A percentile compares a stretch with the other conserved stretches of the same genome.
Conservation (phyloP, 306 rosid species). For the Datisca glomerata region DNA sequence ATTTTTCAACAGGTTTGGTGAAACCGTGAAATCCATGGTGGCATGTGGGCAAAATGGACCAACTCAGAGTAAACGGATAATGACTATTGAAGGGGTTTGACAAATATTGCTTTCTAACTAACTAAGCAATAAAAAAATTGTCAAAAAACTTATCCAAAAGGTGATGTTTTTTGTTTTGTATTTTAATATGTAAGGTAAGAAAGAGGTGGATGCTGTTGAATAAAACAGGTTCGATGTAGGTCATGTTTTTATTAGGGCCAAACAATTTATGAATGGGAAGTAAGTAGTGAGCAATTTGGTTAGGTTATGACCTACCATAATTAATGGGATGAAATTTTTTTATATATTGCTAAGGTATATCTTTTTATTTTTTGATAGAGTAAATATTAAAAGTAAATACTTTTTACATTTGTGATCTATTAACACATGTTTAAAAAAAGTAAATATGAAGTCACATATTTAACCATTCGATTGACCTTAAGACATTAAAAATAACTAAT, state of each 20-base stretch:
- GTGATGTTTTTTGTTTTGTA: constrained; percentile 2
- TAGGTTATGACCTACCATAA: constrained; percentile 66
- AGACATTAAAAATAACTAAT: no score
- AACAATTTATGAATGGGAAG: constrained; percentile 65
- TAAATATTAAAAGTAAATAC: no score
- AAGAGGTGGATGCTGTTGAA: constrained; percentile 49
- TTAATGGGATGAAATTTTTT: constrained; percentile 34
- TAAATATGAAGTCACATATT: no score
- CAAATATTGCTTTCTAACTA: neutral
- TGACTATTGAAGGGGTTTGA: neutral
- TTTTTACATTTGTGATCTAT: no score
- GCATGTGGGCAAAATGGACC: neutral
- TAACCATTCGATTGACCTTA: neutral
- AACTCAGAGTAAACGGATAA: neutral
- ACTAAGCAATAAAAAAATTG: neutral
- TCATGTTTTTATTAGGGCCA: constrained; percentile 35
- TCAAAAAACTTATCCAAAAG: neutral
- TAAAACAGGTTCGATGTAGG: constrained; percentile 28
- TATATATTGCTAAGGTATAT: no score
- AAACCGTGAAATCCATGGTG: neutral
- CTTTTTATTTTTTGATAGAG: neutral
- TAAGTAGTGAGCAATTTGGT: constrained; percentile 57
- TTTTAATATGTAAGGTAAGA: neutral
- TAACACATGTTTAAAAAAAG: neutral
- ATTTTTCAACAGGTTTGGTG: no score